These are phyloP conservation scores for Microsporum audouinii DNA, from an alignment of 2,329 filamentous ascomycete genomes.

Conservation along the genomic window DNA sequence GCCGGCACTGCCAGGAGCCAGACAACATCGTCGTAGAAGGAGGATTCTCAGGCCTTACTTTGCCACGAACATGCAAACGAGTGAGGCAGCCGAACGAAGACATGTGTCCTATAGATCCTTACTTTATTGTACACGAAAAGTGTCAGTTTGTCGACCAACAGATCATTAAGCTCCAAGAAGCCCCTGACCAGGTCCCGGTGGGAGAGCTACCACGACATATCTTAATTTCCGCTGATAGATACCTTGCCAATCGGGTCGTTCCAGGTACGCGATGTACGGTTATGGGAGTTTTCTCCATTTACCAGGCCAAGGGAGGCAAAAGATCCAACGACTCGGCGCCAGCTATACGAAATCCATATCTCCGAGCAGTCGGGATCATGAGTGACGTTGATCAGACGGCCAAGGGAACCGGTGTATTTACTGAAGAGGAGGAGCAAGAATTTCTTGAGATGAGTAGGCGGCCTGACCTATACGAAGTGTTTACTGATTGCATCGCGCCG, in stretches of 20 bases:
- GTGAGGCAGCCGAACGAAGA: conserved; percentile 48
- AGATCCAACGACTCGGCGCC: conserved; percentile 67
- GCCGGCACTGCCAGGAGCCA: conserved; percentile 68
- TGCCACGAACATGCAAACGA: conserved; percentile 68
- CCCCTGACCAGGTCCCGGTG: conserved; percentile 91
- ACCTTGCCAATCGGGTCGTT: conserved; percentile 88
- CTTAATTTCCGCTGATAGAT: conserved; percentile 89
- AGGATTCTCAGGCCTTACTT: conserved; percentile 75
- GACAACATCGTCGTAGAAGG: conserved; percentile 62
- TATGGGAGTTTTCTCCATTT: conserved; percentile 97
- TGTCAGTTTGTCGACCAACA: conserved; percentile 95
- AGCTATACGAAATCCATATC: conserved; percentile 88
- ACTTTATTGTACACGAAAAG: conserved; percentile 89
- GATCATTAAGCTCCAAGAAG: conserved; percentile 94
- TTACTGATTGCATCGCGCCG: conserved; percentile 85
- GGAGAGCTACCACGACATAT: conserved; percentile 93
- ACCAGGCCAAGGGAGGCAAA: conserved; percentile 81
- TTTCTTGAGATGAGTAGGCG: conserved; percentile 82
- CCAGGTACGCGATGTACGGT: conserved; percentile 89
- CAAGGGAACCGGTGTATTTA: conserved; percentile 73
- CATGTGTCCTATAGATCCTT: conserved; percentile 84
- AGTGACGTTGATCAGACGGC: conserved; percentile 81
- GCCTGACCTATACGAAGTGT: conserved; percentile 82
- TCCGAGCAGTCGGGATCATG: conserved; percentile 84
- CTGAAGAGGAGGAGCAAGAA: conserved; percentile 93